Percentiles rank a stretch among this genome's conserved stretches.
Conservation (phyloP, 2,329 filamentous ascomycete genomes). For the Apiospora phragmitis region DNA sequence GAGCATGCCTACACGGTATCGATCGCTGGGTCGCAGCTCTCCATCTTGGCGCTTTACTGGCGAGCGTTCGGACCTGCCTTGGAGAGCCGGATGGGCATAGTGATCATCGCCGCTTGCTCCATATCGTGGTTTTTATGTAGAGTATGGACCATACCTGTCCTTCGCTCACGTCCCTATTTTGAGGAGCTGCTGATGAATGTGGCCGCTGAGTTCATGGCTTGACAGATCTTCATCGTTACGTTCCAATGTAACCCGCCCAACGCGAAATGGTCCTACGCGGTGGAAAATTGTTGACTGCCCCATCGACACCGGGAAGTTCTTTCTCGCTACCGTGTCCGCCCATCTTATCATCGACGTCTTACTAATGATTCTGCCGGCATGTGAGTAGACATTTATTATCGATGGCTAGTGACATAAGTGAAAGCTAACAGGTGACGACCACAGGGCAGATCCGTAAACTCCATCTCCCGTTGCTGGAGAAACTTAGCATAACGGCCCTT, state of each 20-base stretch:
- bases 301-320: constrained; percentile 11
- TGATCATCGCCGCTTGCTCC: background rate
- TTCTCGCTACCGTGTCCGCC: constrained; percentile 11
- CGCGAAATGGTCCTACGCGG: constrained; percentile 1
- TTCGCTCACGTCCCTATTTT: background rate
- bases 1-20: constrained; percentile 11
- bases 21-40: constrained; percentile 8
- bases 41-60: constrained; percentile 10
- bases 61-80: background rate
- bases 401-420: background rate
- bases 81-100: background rate
- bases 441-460: constrained; percentile 9
- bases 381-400: background rate
- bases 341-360: constrained; percentile 10
- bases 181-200: background rate
- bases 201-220: background rate
- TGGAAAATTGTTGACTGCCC: background rate
- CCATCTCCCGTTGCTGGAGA: background rate
- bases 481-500: constrained; percentile 3
- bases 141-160: background rate
- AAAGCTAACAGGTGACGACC: background rate
- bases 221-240: constrained; percentile 10
- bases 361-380: constrained; percentile 4
- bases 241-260: constrained; percentile 11
- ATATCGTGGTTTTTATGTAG: background rate